These are phyloP conservation scores for Elongisporangium prolatum DNA, from an alignment of 352 stramenopile genomes.

Conservation along the genomic window DNA sequence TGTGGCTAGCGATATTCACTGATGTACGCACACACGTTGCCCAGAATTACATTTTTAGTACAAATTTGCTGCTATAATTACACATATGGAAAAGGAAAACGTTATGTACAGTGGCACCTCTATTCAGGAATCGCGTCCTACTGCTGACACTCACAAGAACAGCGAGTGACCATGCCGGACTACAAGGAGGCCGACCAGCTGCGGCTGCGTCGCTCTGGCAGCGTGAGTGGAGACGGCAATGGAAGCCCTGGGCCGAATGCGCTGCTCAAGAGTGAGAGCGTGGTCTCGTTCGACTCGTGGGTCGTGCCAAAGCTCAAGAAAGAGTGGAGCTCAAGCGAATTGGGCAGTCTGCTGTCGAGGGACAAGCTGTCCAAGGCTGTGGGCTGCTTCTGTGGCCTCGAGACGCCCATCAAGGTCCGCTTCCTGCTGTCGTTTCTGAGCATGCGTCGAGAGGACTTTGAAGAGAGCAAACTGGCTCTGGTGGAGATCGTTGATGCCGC, in stretches of 20 bases:
- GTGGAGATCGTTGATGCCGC: slow-evolving; percentile 46
- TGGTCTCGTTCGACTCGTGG: slow-evolving; percentile 52
- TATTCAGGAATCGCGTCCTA: background rate
- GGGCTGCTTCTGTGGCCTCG: slow-evolving; percentile 49
- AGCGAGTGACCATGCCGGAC: background rate
- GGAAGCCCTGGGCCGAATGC: background rate
- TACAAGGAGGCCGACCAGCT: background rate
- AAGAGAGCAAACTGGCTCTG: slow-evolving; percentile 41
- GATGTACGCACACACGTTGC: background rate
- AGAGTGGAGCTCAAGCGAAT: slow-evolving; percentile 72
- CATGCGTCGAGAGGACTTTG: slow-evolving; percentile 44
- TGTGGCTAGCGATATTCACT: background rate
- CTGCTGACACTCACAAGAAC: background rate
- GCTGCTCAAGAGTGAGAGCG: slow-evolving; percentile 2
- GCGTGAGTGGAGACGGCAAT: background rate
- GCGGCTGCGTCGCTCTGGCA: background rate
- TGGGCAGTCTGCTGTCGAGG: slow-evolving; percentile 52
- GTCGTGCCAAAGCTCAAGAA: slow-evolving; percentile 70
- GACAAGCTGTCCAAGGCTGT: slow-evolving; percentile 56
- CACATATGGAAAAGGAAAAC: background rate
- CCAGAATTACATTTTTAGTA: background rate
- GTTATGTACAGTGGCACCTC: background rate
- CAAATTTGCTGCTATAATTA: background rate
- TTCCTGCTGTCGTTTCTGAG: slow-evolving; percentile 66
- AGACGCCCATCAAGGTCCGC: slow-evolving; percentile 68